Evolutionary conservation across 1,139 yeast species (phyloP), one percentile per base, ranked within the genome.

Genomic region (Saccharomyces hybrid): DNA sequence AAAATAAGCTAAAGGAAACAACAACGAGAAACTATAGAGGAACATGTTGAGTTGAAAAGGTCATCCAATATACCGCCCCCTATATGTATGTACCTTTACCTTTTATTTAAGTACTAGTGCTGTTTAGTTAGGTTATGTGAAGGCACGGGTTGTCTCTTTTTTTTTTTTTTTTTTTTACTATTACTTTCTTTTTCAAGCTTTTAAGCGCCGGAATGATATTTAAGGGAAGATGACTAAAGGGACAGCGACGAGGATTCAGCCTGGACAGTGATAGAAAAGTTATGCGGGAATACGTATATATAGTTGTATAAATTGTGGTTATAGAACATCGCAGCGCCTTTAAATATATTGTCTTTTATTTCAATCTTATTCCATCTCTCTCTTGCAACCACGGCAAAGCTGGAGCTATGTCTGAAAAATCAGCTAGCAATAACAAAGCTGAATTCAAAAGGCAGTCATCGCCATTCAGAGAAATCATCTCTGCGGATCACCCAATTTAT

Each of bases 401-500:
- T 16, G 13, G 7, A 31, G 8, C 16, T 5, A 31, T 31, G 38
- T 31, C 38, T n/a, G 6, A 7, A n/a, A 31, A 31, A 31, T 7
- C 38, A 31, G 5, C 5, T n/a, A 31, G 16, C 32, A 48, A 61
- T 20, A 56, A 56, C 28, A 63, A 60, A 50, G 72, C 71, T 16
- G 63, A 65, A 6, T 69, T 67, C 54, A 68, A 64, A 52, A 67
- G 71, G 60, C 71, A 67, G 54, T 61, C 59, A 4, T 68, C 71
- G 38, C 58, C 72, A 14, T 83, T 83, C 71, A 78, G 96, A 67
- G 80, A 85, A 64, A 71, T 70, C 30, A 82, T 90, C 57, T 80
- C 88, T 1, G 50, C 61, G 0, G 59, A 76, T 2, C 79, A 79
- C 51, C 79, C 84, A 1, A 84, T 84, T 9, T 78, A 86, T 49